Evolutionary conservation across 2,329 filamentous ascomycete species (phyloP).

Genomic region (Diaporthe capsici): DNA sequence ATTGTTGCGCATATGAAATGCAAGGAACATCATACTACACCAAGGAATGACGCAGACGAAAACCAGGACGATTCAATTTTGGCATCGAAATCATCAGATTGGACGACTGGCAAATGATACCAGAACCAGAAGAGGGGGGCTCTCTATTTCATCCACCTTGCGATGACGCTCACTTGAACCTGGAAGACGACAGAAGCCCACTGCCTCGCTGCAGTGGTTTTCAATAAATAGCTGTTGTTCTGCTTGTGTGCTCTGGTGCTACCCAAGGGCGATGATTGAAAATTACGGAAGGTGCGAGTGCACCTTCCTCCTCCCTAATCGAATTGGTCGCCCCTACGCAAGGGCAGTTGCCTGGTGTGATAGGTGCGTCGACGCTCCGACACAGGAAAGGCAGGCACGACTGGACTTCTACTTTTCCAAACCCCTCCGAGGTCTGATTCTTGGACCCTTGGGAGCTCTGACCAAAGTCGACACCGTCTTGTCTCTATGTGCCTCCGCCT

Average conservation of each 20-base stretch:
- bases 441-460: background rate
- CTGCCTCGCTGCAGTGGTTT: background rate
- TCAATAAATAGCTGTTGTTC: background rate
- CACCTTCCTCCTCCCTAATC: background rate
- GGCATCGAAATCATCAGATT: background rate
- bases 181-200: background rate
- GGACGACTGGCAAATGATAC: background rate
- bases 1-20: slow-evolving; percentile 40
- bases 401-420: background rate
- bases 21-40: background rate
- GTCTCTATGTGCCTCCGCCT: background rate
- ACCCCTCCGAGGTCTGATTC: background rate
- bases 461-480: background rate
- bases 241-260: background rate
- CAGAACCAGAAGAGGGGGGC: background rate
- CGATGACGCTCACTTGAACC: background rate
- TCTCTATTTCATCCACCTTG: background rate
- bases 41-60: background rate
- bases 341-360: background rate
- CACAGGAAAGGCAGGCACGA: background rate
- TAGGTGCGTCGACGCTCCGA: background rate
- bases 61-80: background rate
- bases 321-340: background rate
- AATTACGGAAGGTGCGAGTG: background rate
- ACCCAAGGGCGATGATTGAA: background rate